phyloP scores from a whole-genome alignment of 2,329 filamentous ascomycete species.

The Chrysoporthe austroafricana region DNA sequence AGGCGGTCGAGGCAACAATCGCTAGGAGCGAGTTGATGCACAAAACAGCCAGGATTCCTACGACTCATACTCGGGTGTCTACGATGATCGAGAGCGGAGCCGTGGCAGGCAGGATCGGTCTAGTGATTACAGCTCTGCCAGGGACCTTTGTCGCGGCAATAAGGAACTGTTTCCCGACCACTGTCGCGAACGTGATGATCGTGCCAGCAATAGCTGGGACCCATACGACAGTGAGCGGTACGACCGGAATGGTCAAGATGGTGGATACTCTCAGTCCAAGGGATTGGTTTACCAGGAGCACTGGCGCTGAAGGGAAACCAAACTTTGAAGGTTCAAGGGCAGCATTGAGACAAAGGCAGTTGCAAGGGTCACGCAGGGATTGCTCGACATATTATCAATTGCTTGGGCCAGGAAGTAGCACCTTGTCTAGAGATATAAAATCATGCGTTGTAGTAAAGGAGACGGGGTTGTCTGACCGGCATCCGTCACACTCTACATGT shows the following conservation, averaged over 20 bases:
- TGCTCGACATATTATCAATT: not conserved
- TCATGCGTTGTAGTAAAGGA: not conserved
- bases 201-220: not conserved
- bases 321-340: not conserved
- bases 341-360: not conserved
- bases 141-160: not conserved
- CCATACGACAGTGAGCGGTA: not conserved
- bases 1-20: conserved; percentile 26
- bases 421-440: conserved; percentile 4
- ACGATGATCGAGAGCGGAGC: conserved; percentile 3
- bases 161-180: not conserved
- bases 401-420: conserved; percentile 6
- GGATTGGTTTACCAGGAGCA: not conserved
- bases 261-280: not conserved
- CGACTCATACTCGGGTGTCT: not conserved
- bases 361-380: not conserved
- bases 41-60: conserved; percentile 2
- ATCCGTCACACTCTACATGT: not conserved
- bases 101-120: not conserved
- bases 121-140: not conserved
- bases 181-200: not conserved
- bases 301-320: not conserved
- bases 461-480: not conserved
- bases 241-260: not conserved
- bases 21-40: conserved; percentile 24